phyloP scores from a whole-genome alignment of 352 stramenopile species.

The Pythium aquatile region DNA sequence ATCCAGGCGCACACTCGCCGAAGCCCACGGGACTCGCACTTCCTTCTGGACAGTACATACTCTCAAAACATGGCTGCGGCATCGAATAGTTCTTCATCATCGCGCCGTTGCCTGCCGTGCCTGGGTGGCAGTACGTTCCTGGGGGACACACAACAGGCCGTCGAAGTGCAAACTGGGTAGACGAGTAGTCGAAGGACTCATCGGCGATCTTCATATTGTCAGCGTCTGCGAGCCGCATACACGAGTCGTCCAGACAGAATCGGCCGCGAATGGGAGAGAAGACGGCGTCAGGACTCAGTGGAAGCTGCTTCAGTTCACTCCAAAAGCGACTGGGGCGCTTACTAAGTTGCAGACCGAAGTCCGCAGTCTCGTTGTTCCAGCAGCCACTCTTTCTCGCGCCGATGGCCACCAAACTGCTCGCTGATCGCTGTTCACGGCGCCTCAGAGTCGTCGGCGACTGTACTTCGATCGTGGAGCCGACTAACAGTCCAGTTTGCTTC shows the following conservation, averaged over 20 bases:
- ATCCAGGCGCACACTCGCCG: constrained; percentile 84
- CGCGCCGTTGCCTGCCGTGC: constrained; percentile 70
- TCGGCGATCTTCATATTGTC: constrained; percentile 78
- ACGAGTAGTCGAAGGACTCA: constrained; percentile 84
- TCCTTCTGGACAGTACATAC: constrained; percentile 92
- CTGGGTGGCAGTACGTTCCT: constrained; percentile 89
- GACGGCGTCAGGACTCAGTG: constrained; percentile 71
- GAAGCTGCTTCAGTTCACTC: constrained; percentile 91
- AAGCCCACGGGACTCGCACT: constrained; percentile 76
- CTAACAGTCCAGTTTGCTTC: constrained; percentile 40
- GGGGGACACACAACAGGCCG: constrained; percentile 84
- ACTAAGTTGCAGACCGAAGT: constrained; percentile 94
- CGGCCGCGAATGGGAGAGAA: constrained; percentile 87
- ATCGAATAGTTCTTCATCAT: constrained; percentile 89
- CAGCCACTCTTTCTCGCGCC: constrained; percentile 85
- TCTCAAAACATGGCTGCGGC: constrained; percentile 86
- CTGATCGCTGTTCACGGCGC: constrained; percentile 28
- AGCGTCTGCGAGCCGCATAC: constrained; percentile 79
- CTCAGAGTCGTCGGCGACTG: constrained; percentile 45
- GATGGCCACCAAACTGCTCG: constrained; percentile 30
- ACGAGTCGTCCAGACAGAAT: constrained; percentile 94
- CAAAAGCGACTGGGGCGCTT: constrained; percentile 86
- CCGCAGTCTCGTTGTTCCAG: constrained; percentile 94
- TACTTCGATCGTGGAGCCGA: constrained; percentile 31
- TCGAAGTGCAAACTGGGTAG: constrained; percentile 67